phyloP scores from a whole-genome alignment of 129 eudicot genomes.

The Ambrosia trifida region DNA sequence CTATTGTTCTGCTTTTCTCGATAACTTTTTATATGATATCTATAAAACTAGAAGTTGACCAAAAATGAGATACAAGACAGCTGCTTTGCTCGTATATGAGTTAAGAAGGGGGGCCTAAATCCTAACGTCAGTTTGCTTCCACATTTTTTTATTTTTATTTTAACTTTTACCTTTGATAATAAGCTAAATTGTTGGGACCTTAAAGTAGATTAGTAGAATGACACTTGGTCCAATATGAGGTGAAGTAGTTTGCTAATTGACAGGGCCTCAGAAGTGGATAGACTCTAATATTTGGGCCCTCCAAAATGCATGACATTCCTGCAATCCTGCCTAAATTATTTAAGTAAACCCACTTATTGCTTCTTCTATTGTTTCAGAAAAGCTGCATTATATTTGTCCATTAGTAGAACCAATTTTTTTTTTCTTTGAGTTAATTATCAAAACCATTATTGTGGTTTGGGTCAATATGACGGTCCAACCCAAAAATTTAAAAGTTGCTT shows the following conservation, averaged over 20 bases:
- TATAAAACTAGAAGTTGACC: neutral
- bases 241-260: constrained; percentile 6
- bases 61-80: neutral
- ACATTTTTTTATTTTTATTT: neutral
- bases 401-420: neutral
- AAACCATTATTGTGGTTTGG: no score
- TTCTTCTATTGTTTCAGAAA: neutral
- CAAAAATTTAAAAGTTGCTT: no score
- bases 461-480: no score
- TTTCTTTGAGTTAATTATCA: no score
- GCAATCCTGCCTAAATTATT: constrained; percentile 1
- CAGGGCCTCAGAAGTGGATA: constrained; percentile 24
- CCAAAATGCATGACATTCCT: constrained; percentile 3
- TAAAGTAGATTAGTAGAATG: neutral
- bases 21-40: neutral
- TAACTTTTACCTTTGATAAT: neutral
- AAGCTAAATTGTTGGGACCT: constrained; percentile 19
- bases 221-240: constrained; percentile 23
- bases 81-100: neutral
- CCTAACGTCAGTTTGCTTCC: neutral
- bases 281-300: constrained; percentile 17
- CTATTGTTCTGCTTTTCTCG: neutral
- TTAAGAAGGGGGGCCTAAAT: neutral
- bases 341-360: neutral
- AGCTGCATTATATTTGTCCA: neutral